Conservation (phyloP, 176 grass and related monocot genomes). For the Triticum monococcum region DNA sequence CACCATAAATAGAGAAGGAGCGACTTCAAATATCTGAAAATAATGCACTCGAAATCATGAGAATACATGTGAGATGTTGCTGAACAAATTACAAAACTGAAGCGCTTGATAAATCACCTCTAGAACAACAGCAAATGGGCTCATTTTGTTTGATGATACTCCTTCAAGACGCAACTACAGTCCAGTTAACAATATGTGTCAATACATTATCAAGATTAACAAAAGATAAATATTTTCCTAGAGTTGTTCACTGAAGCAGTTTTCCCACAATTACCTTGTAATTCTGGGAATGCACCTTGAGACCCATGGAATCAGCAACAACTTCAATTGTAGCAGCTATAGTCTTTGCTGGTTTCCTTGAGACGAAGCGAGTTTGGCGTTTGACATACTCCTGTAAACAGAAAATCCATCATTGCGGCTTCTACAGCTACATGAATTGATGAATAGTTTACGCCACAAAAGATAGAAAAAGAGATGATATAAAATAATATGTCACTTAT, state of each 20-base stretch:
- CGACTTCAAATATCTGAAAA: conserved; percentile 90
- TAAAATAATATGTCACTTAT: not conserved
- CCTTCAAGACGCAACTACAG: conserved; percentile 83
- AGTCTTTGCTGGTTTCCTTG: conserved; percentile 68
- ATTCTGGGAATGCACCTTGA: conserved; percentile 92
- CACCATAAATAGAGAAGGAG: conserved; percentile 90
- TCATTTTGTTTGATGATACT: conserved; percentile 54
- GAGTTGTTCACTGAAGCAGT: conserved; percentile 13
- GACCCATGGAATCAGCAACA: conserved; percentile 69
- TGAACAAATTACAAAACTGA: not conserved
- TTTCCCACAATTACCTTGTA: conserved; percentile 69
- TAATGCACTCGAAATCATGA: conserved; percentile 29
- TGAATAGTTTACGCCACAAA: not conserved
- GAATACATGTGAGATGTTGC: not conserved
- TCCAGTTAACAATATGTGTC: conserved; percentile 10
- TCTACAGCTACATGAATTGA: conserved; percentile 6
- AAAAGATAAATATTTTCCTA: conserved; percentile 16
- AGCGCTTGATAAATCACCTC: conserved; percentile 47
- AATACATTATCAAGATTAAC: conserved; percentile 23
- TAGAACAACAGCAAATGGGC: conserved; percentile 81
- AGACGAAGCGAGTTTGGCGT: conserved; percentile 94
- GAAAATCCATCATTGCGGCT: conserved; percentile 6
- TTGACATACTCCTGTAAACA: conserved; percentile 73
- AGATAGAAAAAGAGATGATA: not conserved
- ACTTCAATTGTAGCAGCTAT: conserved; percentile 72